Base-by-base conservation (phyloP, 1,284 basidiomycete species). In the Anthracocystis setariae region DNA sequence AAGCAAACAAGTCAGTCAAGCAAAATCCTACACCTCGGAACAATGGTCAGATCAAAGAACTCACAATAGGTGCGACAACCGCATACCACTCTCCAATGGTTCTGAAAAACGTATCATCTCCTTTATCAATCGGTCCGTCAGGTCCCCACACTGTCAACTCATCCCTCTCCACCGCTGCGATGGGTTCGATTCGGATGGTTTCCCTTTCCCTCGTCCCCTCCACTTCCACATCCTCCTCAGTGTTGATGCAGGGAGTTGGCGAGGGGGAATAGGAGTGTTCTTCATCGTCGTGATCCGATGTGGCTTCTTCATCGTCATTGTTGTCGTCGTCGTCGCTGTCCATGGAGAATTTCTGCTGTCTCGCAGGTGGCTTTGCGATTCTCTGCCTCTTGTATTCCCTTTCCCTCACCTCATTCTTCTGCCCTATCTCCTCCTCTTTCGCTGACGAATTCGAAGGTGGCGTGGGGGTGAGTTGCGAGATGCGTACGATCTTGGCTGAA, bases 251-350 rank as follows among this genome's bases (percentile, higher is more conserved):
- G 29, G 29, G 13, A n/a, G 23, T 32, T 40, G 23, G 39, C 3
- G 29, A 32, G 8, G 25, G 17, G 13, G 47, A 17, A 23, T 21
- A 15, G 13, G 46, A 21, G 39, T 20, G n/a, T 17, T 51, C 38
- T 29, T 33, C 21, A 13, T 27, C 37, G 29, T 51, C 39, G 39
- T 17, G 45, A 12, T 42, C 39, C 21, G n/a, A 10, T 5, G 39
- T 18, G 18, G n/a, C 39, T 5, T 8, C 9, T 7, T 45, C 48
- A 10, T 33, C 54, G 1, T 58, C 53, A 8, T 54, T 53, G 3
- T 66, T 49, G 2, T 74, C 57, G 3, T 74, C 73, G 20, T 71
- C 68, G 17, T 75, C 73, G 49, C 59, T 69, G 25, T 75, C 73
- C 65, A 75, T 72, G 33, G 62, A 66, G 37, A 75, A 75, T 25